A percentile compares a stretch with the other conserved stretches of the same genome.
phyloP scores from a whole-genome alignment of 2,329 filamentous ascomycete genomes.

The Diplodia corticola region DNA sequence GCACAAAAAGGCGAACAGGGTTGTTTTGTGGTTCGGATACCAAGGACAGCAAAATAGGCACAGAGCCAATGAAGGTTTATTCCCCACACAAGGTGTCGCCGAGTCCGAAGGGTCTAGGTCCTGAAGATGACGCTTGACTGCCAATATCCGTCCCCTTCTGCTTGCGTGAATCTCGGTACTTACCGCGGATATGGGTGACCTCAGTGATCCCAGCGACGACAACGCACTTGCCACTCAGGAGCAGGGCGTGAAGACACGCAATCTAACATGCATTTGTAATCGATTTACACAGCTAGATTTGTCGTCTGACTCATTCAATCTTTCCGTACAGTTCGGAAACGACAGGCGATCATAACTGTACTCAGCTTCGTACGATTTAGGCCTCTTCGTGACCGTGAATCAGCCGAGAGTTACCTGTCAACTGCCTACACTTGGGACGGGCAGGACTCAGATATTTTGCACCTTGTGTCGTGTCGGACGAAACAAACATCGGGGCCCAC shows the following conservation, averaged over 20 bases:
- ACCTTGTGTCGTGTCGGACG: no score
- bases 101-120: constrained; percentile 60
- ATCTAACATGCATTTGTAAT: not conserved
- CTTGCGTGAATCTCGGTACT: constrained; percentile 3
- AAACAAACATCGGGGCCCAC: no score
- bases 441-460: no score
- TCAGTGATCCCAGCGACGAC: not conserved
- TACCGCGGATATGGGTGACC: not conserved
- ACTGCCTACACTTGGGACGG: no score
- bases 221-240: not conserved
- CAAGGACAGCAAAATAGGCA: constrained; percentile 39
- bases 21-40: constrained; percentile 28
- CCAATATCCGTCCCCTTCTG: constrained; percentile 53
- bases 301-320: no score
- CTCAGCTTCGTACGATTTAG: no score
- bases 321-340: no score
- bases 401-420: no score
- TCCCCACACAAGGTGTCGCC: constrained; percentile 76
- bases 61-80: constrained; percentile 33
- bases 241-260: not conserved
- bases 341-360: no score
- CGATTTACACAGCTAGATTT: not conserved
- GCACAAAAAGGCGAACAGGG: constrained; percentile 22
- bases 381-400: no score
- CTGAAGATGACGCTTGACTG: constrained; percentile 86